Evolutionary conservation across 139 green algal species (phyloP), one percentile per base, ranked within the genome.

Genomic region (Tetradesmus obliquus): DNA sequence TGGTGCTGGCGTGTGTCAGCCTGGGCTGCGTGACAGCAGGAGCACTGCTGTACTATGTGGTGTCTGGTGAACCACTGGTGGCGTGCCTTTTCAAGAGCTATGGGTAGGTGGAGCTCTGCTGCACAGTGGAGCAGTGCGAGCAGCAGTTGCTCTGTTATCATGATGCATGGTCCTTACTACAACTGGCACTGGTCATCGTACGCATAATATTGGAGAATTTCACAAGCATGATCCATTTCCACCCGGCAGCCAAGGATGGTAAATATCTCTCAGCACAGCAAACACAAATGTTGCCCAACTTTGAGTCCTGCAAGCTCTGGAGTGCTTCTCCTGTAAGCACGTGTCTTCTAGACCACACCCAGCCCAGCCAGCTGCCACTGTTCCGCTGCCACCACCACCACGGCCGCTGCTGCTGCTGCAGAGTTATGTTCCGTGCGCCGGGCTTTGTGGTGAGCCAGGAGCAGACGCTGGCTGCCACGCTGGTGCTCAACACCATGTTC

Each of bases 401-500:
- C 15, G n/a, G 66, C 66, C n/a, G 60, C 60, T 71, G 66, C 66
- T 76, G 66, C 66, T 76, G 62, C 32, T 85, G 55, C 45, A 55
- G 83, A 13, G 89, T 92, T 10, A 60, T 92, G 58, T 88, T 89
- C 51, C 55, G 89, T 19, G 89, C 89, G 3, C 89, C 89, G 62
- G 89, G 89, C 10, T 76, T 92, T 80, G 72, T 45, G 13, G 89
- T 92, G 8, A 58, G 54, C 45, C 58, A 71, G 12, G 89, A 82
- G 69, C 22, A n/a, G 2, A 89, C 81, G 1, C n/a, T 79, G 12
- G 82, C 69, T 6, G 89, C 80, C 5, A 88, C 82, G 17, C 20
- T 92, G 66, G 89, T 92, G 62, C 66, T 92, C 1, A 92, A 92
- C 62, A 82, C 58, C n/a, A 80, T 92, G 5, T 88, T 92, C 62